Evolutionary conservation across 2,329 filamentous ascomycete genomes (phyloP).

Genomic region (Penicillium sp.): DNA sequence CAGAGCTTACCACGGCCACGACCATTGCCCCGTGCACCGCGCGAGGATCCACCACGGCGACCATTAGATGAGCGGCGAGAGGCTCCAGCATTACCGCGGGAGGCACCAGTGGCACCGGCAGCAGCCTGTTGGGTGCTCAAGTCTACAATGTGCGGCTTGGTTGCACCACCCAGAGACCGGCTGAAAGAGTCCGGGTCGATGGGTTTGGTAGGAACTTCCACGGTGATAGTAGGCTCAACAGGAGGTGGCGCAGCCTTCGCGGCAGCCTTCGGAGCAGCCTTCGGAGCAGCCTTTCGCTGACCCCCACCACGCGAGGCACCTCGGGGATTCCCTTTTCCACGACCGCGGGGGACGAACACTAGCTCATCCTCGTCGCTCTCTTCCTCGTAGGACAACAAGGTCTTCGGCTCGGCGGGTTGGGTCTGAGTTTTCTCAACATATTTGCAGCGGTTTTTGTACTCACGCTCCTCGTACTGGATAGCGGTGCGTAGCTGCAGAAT

Average conservation of each 20-base stretch:
- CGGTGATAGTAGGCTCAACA: conserved; percentile 30
- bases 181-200: conserved; percentile 52
- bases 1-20: conserved; percentile 47
- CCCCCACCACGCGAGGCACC: conserved; percentile 29
- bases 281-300: conserved; percentile 35
- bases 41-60: conserved; percentile 37
- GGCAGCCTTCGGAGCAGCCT: conserved; percentile 33
- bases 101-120: conserved; percentile 18
- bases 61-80: conserved; percentile 34
- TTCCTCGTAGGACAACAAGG: conserved; percentile 49
- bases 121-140: conserved; percentile 33
- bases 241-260: conserved; percentile 24
- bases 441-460: conserved; percentile 48
- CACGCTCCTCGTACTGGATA: conserved; percentile 49
- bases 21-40: conserved; percentile 38
- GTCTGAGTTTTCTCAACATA: conserved; percentile 46
- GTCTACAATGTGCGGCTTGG: conserved; percentile 33
- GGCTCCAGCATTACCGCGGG: conserved; percentile 36
- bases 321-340: conserved; percentile 36
- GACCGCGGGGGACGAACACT: conserved; percentile 47
- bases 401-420: conserved; percentile 39
- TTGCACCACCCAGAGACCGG: conserved; percentile 36
- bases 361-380: conserved; percentile 51
- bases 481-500: conserved; percentile 50
- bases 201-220: conserved; percentile 48